Evolutionary conservation across 208 protist genomes (phyloP).

Genomic region (Trypanosomatidae sp.): DNA sequence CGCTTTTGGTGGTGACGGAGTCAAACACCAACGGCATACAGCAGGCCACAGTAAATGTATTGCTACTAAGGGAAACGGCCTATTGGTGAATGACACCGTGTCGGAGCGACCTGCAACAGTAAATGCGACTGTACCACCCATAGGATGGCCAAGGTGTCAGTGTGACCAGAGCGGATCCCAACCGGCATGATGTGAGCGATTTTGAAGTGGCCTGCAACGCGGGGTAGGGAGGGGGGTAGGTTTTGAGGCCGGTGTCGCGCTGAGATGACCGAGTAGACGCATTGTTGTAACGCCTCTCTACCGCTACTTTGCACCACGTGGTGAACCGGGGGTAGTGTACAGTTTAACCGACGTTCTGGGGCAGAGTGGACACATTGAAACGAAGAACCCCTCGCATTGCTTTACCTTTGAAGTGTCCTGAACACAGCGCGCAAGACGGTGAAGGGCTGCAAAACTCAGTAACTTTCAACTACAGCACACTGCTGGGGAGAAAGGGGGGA

Average conservation of each 20-base stretch:
- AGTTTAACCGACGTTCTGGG: not conserved
- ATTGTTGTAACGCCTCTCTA: not conserved
- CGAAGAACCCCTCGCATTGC: not conserved
- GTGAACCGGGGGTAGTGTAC: not conserved
- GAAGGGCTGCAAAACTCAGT: not conserved
- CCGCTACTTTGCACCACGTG: not conserved
- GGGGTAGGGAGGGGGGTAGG: not conserved
- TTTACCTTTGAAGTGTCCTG: not conserved
- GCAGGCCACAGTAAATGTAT: not conserved
- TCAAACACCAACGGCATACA: not conserved
- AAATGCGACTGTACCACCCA: not conserved
- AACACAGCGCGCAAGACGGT: not conserved
- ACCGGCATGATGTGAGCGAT: not conserved
- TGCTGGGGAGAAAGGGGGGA: not conserved
- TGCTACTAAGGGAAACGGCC: not conserved
- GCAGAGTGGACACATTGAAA: not conserved
- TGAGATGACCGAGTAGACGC: not conserved
- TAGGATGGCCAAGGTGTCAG: not conserved
- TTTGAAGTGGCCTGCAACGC: not conserved
- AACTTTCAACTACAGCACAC: not conserved
- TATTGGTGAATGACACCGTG: too few species aligned
- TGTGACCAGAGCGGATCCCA: not conserved
- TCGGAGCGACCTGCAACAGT: not conserved
- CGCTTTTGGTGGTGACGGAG: not conserved
- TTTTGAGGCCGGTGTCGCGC: not conserved